These are phyloP conservation scores for Oropetium thomaeum DNA, from an alignment of 176 grass and related monocot genomes.

Conservation along the genomic window DNA sequence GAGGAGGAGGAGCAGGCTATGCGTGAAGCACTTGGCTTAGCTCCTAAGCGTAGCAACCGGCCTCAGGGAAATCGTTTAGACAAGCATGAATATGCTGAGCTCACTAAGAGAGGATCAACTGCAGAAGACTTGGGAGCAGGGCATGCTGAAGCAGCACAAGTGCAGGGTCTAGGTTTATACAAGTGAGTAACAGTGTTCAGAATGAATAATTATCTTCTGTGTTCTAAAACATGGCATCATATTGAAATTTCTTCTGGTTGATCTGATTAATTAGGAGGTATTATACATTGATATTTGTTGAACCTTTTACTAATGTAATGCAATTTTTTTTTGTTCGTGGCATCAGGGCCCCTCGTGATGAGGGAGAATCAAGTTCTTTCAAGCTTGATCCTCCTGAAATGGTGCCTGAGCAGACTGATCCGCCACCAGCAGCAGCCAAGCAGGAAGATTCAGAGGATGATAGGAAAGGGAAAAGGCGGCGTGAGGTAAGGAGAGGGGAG, in stretches of 20 bases:
- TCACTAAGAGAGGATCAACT: constrained; percentile 87
- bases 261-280: not conserved
- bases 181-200: constrained; percentile 52
- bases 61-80: constrained; percentile 72
- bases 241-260: not conserved
- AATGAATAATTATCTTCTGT: not conserved
- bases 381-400: constrained; percentile 42
- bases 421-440: constrained; percentile 24
- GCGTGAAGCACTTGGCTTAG: constrained; percentile 91
- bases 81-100: constrained; percentile 97
- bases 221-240: not conserved
- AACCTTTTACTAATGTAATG: constrained; percentile 7
- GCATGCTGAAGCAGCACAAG: constrained; percentile 90
- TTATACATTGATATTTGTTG: not conserved
- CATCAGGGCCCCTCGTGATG: constrained; percentile 49
- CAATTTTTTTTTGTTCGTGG: constrained; percentile 11
- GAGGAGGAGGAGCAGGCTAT: constrained; percentile 98
- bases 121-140: constrained; percentile 88
- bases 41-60: constrained; percentile 72
- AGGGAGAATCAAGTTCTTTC: constrained; percentile 48
- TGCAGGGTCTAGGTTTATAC: constrained; percentile 93
- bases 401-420: constrained; percentile 28
- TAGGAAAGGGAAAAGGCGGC: constrained; percentile 47
- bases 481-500: constrained; percentile 44
- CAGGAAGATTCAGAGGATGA: constrained; percentile 55